Evolutionary conservation across 768 basidiomycete species (phyloP), one percentile per base, ranked within the genome.

Genomic region (Collybiopsis confluens): DNA sequence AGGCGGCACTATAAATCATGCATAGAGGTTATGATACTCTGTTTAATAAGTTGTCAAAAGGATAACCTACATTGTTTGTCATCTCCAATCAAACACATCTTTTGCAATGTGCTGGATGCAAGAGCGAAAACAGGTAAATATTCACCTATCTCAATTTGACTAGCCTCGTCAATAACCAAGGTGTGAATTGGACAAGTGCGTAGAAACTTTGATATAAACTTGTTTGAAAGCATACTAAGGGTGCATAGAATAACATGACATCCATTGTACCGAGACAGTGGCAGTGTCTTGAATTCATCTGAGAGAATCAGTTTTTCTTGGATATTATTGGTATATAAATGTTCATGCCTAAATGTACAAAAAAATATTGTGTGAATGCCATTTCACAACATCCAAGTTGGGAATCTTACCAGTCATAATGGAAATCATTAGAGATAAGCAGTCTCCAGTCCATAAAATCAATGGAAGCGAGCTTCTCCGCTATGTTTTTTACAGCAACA

Each of bases 401-500:
- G 3, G 64, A 73, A 7, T 59, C 64, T 64, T 59, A 89, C 89
- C 90, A 90, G 55, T 74, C 76, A 63, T 65, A 66, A 58, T 81
- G 76, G 62, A 92, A 93, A 0, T 85, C 69, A 61, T 65, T 69
- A 1, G 90, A 86, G n/a, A 92, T 85, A 2, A 92, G 64, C 2
- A 93, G 72, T 56, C 72, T 82, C 78, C 83, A 93, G 8, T 78
- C 58, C 2, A 59, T 41, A 55, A 89, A 80, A 0, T 70, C 74
- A 62, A 78, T 70, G 7, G 75, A 66, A n/a, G 73, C 66, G 16
- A 93, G 70, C 70, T 90, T 90, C 62, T 89, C 86, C 49, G 88
- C 90, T 70, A 93, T 92, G 59, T 93, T 92, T 67, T 90, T 92
- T 20, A 92, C 91, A 44, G 89, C 91, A 45, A 92, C 82, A 72